Conservation (phyloP, 306 rosid genomes). For the Malus asiatica region DNA sequence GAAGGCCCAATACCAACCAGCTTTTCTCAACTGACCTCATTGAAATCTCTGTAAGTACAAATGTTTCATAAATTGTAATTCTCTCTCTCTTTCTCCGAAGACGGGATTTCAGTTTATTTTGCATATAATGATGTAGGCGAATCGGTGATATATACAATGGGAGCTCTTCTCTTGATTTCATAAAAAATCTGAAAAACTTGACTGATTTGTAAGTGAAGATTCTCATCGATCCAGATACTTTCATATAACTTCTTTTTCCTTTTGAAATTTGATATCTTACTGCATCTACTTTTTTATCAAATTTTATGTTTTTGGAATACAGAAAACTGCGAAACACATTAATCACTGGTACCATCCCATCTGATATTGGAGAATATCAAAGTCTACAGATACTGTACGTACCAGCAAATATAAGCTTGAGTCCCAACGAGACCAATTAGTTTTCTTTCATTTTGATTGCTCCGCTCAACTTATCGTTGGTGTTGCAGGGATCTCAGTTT, state of each 20-base stretch:
- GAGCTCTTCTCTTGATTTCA: constrained; percentile 24
- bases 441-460: not conserved
- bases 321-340: constrained; percentile 24
- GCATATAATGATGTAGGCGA: constrained; percentile 2
- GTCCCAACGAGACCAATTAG: not conserved
- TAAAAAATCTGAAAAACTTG: constrained; percentile 8
- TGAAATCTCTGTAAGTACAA: constrained; percentile 9
- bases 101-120: not conserved
- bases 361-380: constrained; percentile 14
- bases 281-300: not conserved
- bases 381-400: constrained; percentile 9
- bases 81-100: not conserved
- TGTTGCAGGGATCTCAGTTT: constrained; percentile 22
- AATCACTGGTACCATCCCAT: constrained; percentile 14
- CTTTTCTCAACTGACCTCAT: constrained; percentile 10
- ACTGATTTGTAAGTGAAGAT: constrained; percentile 16
- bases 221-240: not conserved
- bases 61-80: not conserved
- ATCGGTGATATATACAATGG: constrained; percentile 22
- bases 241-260: not conserved
- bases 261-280: not conserved
- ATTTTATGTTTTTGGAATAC: not conserved
- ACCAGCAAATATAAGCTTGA: not conserved
- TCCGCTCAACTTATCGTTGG: not conserved
- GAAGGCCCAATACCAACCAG: constrained; percentile 30